Evolutionary conservation across 805 yeast genomes (phyloP).

Genomic region (Diddensiella santjacobensis): DNA sequence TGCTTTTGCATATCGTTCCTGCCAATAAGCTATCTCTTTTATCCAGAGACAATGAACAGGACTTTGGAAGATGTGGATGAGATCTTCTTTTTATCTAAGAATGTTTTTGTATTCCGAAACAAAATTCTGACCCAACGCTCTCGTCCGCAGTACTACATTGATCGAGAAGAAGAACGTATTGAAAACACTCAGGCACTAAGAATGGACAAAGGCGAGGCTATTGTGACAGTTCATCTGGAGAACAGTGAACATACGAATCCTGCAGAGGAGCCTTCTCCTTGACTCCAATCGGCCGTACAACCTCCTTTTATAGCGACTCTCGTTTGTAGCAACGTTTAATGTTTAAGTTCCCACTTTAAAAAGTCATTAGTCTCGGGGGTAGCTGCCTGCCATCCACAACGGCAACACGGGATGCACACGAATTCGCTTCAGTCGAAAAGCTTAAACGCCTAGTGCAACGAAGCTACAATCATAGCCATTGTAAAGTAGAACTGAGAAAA

Average conservation of each 20-base stretch:
- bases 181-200: slow-evolving; percentile 1
- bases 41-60: slow-evolving; percentile 41
- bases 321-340: too few species aligned
- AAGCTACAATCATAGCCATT: too few species aligned
- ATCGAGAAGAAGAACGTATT: slow-evolving; percentile 3
- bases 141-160: slow-evolving; percentile 10
- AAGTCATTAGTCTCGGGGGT: too few species aligned
- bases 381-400: too few species aligned
- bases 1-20: slow-evolving; percentile 21
- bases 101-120: slow-evolving; percentile 7
- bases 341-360: too few species aligned
- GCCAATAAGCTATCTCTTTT: slow-evolving; percentile 30
- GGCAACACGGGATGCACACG: too few species aligned
- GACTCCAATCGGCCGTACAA: neutral
- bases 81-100: slow-evolving; percentile 33
- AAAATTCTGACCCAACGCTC: slow-evolving; percentile 7
- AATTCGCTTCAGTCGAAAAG: too few species aligned
- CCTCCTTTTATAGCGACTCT: too few species aligned
- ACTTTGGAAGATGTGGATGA: slow-evolving; percentile 43
- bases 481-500: too few species aligned
- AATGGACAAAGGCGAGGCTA: neutral
- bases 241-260: neutral
- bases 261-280: neutral
- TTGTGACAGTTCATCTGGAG: neutral
- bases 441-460: too few species aligned